Conservation (phyloP, 495 filamentous ascomycete species). For the Cladorrhinum samala region DNA sequence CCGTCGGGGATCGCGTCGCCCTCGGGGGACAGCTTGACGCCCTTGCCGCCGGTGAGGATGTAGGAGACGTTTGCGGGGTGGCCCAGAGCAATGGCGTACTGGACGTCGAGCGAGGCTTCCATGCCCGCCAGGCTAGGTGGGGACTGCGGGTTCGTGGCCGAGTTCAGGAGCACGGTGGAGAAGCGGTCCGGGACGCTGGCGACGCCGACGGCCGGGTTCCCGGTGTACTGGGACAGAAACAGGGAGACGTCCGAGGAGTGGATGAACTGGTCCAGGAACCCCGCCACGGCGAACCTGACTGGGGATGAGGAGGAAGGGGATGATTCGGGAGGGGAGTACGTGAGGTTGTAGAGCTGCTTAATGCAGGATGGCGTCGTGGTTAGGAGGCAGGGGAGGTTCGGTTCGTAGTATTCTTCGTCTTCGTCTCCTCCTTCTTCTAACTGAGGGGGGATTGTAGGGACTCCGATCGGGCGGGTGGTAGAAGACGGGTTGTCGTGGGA, state of each 20-base stretch:
- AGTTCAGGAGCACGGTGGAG: slow-evolving; percentile 54
- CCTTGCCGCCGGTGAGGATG: slow-evolving; percentile 62
- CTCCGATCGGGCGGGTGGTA: background rate
- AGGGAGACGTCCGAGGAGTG: slow-evolving; percentile 49
- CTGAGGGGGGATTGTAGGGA: slow-evolving; percentile 9
- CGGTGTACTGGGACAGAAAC: slow-evolving; percentile 37
- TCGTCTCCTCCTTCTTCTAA: slow-evolving; percentile 12
- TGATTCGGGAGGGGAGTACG: slow-evolving; percentile 24
- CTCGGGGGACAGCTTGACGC: slow-evolving; percentile 49
- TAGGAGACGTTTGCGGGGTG: slow-evolving; percentile 54
- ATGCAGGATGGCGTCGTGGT: slow-evolving; percentile 33
- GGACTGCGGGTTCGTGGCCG: slow-evolving; percentile 48
- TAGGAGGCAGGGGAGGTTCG: slow-evolving; percentile 26
- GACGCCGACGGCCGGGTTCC: slow-evolving; percentile 30
- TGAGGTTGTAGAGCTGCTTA: slow-evolving; percentile 36
- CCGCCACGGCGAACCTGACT: slow-evolving; percentile 55
- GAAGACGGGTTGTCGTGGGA: background rate
- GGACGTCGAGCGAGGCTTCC: slow-evolving; percentile 69
- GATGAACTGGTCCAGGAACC: slow-evolving; percentile 63
- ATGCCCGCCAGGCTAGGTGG: slow-evolving; percentile 31
- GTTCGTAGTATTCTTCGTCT: slow-evolving; percentile 6
- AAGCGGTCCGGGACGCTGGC: slow-evolving; percentile 54
- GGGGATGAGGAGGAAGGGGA: slow-evolving; percentile 16
- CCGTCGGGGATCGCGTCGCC: slow-evolving; percentile 39
- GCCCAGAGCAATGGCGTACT: slow-evolving; percentile 59